Percentiles rank a stretch among this genome's conserved stretches.
phyloP scores from a whole-genome alignment of 2,329 filamentous ascomycete species.

The Teratosphaeriaceae sp. region DNA sequence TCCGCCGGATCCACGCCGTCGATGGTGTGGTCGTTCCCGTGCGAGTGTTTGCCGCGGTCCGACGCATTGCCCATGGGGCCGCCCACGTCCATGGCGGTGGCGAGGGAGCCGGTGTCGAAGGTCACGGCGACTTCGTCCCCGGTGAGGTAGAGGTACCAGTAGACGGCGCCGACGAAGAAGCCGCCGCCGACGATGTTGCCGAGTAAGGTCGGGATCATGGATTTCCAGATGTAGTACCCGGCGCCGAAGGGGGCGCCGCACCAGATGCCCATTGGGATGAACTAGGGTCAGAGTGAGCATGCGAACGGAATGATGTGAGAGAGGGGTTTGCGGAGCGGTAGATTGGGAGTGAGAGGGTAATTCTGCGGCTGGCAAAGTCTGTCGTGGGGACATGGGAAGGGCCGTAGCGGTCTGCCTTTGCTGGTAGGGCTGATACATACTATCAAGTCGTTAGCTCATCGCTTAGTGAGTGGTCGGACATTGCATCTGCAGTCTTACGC shows the following conservation, averaged over 20 bases:
- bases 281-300: no score
- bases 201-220: conserved; percentile 46
- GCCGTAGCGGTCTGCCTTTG: no score
- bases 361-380: no score
- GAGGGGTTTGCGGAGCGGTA: no score
- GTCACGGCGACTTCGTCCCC: conserved; percentile 16
- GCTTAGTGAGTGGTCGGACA: no score
- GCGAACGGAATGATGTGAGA: no score
- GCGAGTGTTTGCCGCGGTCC: not conserved
- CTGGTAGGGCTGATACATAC: no score
- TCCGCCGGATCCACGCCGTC: conserved; percentile 1
- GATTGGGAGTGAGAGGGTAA: no score
- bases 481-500: no score
- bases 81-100: conserved; percentile 18
- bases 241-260: conserved; percentile 40
- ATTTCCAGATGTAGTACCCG: conserved; percentile 52
- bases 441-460: no score
- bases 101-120: conserved; percentile 18
- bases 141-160: conserved; percentile 35
- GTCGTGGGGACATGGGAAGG: no score
- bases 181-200: conserved; percentile 51
- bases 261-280: conserved; percentile 45
- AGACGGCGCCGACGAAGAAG: conserved; percentile 45
- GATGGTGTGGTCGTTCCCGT: conserved; percentile 5
- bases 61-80: conserved; percentile 14